Conservation (phyloP, 257 asterid species). For the Solanum ossicruentum region DNA sequence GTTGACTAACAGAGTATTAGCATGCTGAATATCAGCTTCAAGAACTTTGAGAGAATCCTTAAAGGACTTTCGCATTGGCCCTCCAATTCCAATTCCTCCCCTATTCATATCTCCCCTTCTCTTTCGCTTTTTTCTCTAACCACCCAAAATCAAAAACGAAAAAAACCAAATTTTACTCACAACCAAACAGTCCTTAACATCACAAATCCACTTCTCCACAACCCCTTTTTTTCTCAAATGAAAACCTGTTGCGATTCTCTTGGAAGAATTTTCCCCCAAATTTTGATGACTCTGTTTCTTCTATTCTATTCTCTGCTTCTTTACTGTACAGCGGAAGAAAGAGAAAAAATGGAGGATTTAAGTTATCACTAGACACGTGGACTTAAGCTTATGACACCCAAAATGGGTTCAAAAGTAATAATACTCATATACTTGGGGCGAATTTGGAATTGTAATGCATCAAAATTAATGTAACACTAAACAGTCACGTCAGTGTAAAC, state of each 20-base stretch:
- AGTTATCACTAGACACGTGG: not conserved
- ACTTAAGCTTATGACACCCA: not conserved
- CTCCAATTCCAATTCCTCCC: constrained; percentile 12
- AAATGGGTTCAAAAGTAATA: not conserved
- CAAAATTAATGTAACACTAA: not conserved
- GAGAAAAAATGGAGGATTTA: not conserved
- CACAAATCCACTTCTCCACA: not conserved
- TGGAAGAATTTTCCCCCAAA: not conserved
- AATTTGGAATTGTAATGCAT: not conserved
- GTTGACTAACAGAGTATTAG: constrained; percentile 56
- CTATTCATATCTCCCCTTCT: constrained; percentile 2
- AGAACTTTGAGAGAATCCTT: constrained; percentile 74
- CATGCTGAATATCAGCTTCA: constrained; percentile 88
- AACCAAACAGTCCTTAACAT: not conserved
- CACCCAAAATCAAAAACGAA: not conserved
- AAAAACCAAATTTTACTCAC: not conserved
- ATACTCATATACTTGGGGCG: not conserved
- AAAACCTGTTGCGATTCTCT: not conserved
- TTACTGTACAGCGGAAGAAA: not conserved
- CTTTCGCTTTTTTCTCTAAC: not conserved
- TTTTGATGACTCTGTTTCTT: not conserved
- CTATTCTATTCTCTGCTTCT: not conserved
- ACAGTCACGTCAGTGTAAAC: not conserved
- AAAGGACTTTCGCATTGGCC: constrained; percentile 57
- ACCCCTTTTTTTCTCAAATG: not conserved